Conservation (phyloP, 306 rosid species). For the Cicer chorassanicum region DNA sequence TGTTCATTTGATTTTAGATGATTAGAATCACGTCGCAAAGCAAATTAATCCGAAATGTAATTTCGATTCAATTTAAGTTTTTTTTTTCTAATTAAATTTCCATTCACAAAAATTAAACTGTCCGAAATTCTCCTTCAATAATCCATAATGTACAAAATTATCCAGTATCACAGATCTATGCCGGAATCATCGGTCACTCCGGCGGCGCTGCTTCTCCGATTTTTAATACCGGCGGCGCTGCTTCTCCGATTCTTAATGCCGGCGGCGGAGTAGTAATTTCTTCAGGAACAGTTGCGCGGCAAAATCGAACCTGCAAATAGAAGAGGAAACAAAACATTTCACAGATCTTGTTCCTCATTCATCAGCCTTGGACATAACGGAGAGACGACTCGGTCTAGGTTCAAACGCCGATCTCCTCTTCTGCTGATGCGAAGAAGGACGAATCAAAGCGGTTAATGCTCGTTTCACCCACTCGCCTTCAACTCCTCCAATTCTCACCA, state of each 20-base stretch:
- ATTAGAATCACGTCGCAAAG: not conserved
- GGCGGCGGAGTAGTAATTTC: conserved; percentile 23
- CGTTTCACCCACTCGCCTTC: conserved; percentile 96
- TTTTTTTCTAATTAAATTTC: conserved; percentile 11
- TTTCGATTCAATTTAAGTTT: not conserved
- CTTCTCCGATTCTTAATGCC: too few relatives aligned
- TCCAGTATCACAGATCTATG: conserved; percentile 43
- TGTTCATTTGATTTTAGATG: conserved; percentile 12
- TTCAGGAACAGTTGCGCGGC: conserved; percentile 34
- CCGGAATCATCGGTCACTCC: conserved; percentile 22
- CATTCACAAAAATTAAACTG: conserved; percentile 20
- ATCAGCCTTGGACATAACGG: conserved; percentile 64
- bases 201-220: conserved; percentile 26
- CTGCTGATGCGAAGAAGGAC: conserved; percentile 92
- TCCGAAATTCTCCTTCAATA: conserved; percentile 63
- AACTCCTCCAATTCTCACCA: conserved; percentile 88
- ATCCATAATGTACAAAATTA: conserved; percentile 56
- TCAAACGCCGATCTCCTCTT: conserved; percentile 68
- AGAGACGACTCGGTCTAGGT: conserved; percentile 82
- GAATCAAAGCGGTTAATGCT: conserved; percentile 81
- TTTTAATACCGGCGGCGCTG: not conserved
- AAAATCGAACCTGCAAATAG: conserved; percentile 49
- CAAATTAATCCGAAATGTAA: not conserved
- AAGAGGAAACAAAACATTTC: conserved; percentile 17
- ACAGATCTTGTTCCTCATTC: conserved; percentile 44